Conservation (phyloP, 306 rosid species). For the Carpinus fangiana region DNA sequence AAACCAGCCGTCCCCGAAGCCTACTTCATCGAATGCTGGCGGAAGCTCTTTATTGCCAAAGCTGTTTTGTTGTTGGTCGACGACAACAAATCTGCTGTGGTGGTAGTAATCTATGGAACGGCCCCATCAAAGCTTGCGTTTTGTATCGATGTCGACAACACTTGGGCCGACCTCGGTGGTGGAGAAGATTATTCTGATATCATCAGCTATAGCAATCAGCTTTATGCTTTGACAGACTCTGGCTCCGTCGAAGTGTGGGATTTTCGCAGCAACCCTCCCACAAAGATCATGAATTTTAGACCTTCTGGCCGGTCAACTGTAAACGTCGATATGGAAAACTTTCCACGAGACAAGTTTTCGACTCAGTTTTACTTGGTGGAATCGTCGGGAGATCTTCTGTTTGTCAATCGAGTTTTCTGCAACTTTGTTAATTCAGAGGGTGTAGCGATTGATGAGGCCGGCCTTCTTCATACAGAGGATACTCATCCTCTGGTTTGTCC, state of each 20-base stretch:
- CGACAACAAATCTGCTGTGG: background rate
- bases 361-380: slow-evolving; percentile 17
- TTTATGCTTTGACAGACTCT: background rate
- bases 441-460: background rate
- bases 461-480: background rate
- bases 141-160: background rate
- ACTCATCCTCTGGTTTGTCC: background rate
- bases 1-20: background rate
- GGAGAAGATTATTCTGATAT: background rate
- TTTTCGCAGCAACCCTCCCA: background rate
- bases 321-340: background rate
- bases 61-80: background rate
- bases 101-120: background rate
- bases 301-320: background rate
- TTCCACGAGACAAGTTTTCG: background rate
- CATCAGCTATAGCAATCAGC: background rate
- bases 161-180: background rate
- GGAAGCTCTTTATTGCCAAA: background rate
- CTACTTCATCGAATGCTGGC: background rate
- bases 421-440: background rate
- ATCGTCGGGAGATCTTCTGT: slow-evolving; percentile 15
- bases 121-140: background rate
- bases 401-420: background rate
- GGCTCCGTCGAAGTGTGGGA: slow-evolving; percentile 11
- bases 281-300: background rate